phyloP scores from a whole-genome alignment of 257 asterid genomes.

The Avicennia marina region DNA sequence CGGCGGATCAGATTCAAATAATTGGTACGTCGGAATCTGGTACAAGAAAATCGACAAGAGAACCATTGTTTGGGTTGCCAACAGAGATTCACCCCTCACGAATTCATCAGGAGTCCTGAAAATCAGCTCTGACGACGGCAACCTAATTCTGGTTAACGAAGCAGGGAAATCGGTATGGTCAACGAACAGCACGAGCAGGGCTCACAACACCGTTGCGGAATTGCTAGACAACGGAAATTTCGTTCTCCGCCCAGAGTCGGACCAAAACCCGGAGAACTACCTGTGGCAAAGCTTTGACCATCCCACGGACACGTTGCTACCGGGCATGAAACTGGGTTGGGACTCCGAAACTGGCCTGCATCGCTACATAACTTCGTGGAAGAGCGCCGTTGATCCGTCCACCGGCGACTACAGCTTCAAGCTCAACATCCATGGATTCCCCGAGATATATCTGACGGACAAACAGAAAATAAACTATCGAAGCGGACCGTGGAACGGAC shows the following conservation, averaged over 20 bases:
- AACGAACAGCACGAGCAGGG: slow-evolving; percentile 20
- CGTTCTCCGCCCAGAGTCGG: neutral
- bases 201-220: neutral
- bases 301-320: slow-evolving; percentile 75
- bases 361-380: slow-evolving; percentile 67
- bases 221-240: neutral
- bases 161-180: slow-evolving; percentile 29
- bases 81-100: slow-evolving; percentile 39
- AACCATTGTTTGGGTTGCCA: slow-evolving; percentile 54
- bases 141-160: slow-evolving; percentile 27
- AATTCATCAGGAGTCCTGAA: slow-evolving; percentile 34
- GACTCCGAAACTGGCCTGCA: slow-evolving; percentile 57
- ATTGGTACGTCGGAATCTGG: slow-evolving; percentile 40
- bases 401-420: slow-evolving; percentile 67
- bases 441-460: slow-evolving; percentile 43
- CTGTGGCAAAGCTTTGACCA: slow-evolving; percentile 73
- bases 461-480: slow-evolving; percentile 28
- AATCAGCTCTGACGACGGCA: slow-evolving; percentile 32
- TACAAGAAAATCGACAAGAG: slow-evolving; percentile 21
- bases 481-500: slow-evolving; percentile 96
- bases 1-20: neutral
- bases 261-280: slow-evolving; percentile 16
- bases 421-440: slow-evolving; percentile 52
- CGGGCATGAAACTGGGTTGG: slow-evolving; percentile 96
- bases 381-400: slow-evolving; percentile 52